Evolutionary conservation across 345 rosid species (phyloP).

Genomic region (Cochlearia excelsa): DNA sequence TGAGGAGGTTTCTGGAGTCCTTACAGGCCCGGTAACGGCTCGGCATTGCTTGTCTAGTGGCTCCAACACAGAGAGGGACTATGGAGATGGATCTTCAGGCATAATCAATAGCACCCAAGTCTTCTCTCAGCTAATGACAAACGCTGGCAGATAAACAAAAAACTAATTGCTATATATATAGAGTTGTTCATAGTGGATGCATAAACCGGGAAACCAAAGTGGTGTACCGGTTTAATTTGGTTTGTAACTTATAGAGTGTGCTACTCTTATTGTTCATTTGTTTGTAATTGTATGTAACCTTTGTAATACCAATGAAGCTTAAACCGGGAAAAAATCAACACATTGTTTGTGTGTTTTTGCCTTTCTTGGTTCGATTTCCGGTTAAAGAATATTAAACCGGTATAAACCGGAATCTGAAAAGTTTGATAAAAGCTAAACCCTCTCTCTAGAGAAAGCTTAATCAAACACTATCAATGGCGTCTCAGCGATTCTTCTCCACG

Average conservation of each 20-base stretch:
- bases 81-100: slow-evolving; percentile 50
- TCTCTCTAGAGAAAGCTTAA: slow-evolving; percentile 21
- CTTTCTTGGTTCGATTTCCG: not conserved
- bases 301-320: not conserved
- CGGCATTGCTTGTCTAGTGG: slow-evolving; percentile 33
- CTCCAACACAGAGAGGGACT: slow-evolving; percentile 34
- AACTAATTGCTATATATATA: not conserved
- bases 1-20: slow-evolving; percentile 16
- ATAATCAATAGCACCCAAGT: slow-evolving; percentile 56
- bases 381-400: slow-evolving; percentile 10
- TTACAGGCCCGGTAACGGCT: slow-evolving; percentile 18
- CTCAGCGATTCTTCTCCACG: slow-evolving; percentile 37
- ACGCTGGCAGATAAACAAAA: slow-evolving; percentile 56
- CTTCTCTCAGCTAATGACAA: slow-evolving; percentile 85
- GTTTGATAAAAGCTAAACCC: slow-evolving; percentile 29
- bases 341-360: not conserved
- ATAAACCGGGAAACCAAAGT: slow-evolving; percentile 25
- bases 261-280: not conserved
- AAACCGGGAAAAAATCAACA: slow-evolving; percentile 8
- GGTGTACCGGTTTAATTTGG: slow-evolving; percentile 22
- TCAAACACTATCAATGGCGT: slow-evolving; percentile 45
- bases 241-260: slow-evolving; percentile 13
- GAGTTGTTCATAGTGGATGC: slow-evolving; percentile 2
- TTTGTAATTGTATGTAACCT: not conserved
- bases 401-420: slow-evolving; percentile 25